phyloP scores from a whole-genome alignment of 441 rosid genomes.

The Hura crepitans region DNA sequence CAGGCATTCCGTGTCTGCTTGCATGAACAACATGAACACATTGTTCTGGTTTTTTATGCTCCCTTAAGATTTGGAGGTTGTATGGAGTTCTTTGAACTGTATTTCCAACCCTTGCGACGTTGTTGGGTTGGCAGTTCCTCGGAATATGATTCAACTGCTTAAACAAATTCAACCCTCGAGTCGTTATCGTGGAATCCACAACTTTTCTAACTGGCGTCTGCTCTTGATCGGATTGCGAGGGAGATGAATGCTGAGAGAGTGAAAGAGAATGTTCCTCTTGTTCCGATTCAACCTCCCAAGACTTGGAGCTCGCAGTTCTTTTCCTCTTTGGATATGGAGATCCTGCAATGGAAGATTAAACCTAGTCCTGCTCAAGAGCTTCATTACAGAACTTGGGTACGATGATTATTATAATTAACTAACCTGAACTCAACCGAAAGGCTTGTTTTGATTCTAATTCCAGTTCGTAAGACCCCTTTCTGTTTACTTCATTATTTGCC shows the following conservation, averaged over 20 bases:
- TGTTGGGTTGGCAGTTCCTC: constrained; percentile 25
- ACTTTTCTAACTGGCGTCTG: constrained; percentile 38
- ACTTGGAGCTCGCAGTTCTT: constrained; percentile 28
- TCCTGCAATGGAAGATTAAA: constrained; percentile 28
- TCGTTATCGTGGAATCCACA: constrained; percentile 23
- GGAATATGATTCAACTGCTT: constrained; percentile 34
- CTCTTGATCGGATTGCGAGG: constrained; percentile 72
- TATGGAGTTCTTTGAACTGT: constrained; percentile 23
- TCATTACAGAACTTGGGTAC: not conserved
- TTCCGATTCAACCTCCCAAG: constrained; percentile 49
- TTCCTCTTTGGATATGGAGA: constrained; percentile 41
- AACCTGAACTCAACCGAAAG: constrained; percentile 37
- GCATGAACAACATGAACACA: constrained; percentile 21
- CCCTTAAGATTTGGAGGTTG: constrained; percentile 25
- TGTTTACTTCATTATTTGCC: constrained; percentile 19
- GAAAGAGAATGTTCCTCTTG: constrained; percentile 71
- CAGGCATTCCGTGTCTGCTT: constrained; percentile 31
- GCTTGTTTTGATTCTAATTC: constrained; percentile 32
- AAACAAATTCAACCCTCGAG: constrained; percentile 39
- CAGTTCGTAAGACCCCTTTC: constrained; percentile 23
- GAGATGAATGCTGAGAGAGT: constrained; percentile 62
- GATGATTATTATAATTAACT: not conserved
- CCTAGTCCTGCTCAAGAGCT: not conserved
- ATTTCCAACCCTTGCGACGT: constrained; percentile 25
- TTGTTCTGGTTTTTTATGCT: constrained; percentile 33